These are phyloP conservation scores for Taphrina communis DNA, from an alignment of 1,139 yeast species.

Conservation along the genomic window DNA sequence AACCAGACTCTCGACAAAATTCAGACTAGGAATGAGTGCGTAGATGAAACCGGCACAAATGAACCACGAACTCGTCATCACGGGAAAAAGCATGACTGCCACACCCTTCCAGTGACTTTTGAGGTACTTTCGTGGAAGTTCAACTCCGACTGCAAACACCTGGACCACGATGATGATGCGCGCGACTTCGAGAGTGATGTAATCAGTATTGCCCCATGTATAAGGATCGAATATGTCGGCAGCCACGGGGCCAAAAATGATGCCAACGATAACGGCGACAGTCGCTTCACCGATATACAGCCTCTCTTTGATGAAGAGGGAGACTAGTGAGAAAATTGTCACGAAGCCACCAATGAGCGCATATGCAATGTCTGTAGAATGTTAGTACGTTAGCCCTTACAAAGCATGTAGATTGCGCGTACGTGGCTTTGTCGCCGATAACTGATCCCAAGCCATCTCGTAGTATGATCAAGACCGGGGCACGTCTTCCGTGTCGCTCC, in stretches of 20 bases:
- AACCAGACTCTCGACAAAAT: constrained; percentile 74
- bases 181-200: constrained; percentile 84
- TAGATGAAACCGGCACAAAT: constrained; percentile 84
- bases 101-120: constrained; percentile 88
- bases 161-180: constrained; percentile 88
- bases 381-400: background rate
- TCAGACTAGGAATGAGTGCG: constrained; percentile 80
- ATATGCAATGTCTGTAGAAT: constrained; percentile 67
- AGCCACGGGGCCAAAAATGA: constrained; percentile 85
- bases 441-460: constrained; percentile 20
- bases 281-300: constrained; percentile 93
- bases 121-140: constrained; percentile 92
- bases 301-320: constrained; percentile 86
- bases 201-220: constrained; percentile 89
- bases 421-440: constrained; percentile 29
- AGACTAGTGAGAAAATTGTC: constrained; percentile 82
- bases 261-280: constrained; percentile 87
- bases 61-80: constrained; percentile 94
- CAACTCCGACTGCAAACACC: constrained; percentile 97
- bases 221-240: constrained; percentile 77
- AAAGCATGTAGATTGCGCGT: background rate
- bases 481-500: no score
- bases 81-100: constrained; percentile 77
- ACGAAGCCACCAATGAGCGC: constrained; percentile 92
- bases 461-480: background rate